These are phyloP conservation scores for Taphrina wiesneri DNA, from an alignment of 1,139 yeast genomes.

Conservation along the genomic window DNA sequence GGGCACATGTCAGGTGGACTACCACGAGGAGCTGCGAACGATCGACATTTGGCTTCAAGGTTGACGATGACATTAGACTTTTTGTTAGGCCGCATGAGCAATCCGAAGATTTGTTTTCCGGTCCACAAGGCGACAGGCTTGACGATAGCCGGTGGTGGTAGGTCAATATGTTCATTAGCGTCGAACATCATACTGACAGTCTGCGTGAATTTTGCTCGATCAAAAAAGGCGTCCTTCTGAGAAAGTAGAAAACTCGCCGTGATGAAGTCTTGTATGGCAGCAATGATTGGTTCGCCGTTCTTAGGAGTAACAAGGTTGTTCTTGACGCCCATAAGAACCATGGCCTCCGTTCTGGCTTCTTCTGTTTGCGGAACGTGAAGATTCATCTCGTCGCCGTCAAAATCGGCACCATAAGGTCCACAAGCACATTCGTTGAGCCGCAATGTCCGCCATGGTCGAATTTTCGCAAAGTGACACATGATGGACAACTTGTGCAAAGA, in stretches of 20 bases:
- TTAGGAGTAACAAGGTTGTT: constrained; percentile 92
- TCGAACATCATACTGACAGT: constrained; percentile 94
- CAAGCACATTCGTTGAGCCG: constrained; percentile 98
- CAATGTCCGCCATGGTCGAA: constrained; percentile 98
- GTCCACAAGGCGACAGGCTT: constrained; percentile 94
- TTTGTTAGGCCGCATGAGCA: constrained; percentile 80
- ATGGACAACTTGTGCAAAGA: constrained; percentile 93
- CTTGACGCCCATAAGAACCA: constrained; percentile 96
- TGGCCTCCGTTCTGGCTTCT: constrained; percentile 98
- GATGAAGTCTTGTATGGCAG: constrained; percentile 98
- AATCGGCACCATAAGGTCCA: constrained; percentile 98
- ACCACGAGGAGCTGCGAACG: constrained; percentile 69
- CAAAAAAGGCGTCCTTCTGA: constrained; percentile 88
- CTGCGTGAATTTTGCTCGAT: constrained; percentile 80
- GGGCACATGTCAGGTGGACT: constrained; percentile 94
- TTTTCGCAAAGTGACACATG: constrained; percentile 90
- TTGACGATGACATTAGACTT: constrained; percentile 78
- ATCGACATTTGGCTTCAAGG: constrained; percentile 90
- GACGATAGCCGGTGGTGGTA: constrained; percentile 92
- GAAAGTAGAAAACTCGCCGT: constrained; percentile 93
- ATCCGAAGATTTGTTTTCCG: constrained; percentile 90
- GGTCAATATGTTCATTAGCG: constrained; percentile 79
- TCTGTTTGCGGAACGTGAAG: constrained; percentile 98
- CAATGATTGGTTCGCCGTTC: constrained; percentile 98
- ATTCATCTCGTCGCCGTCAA: constrained; percentile 99